Evolutionary conservation across 352 stramenopile genomes (phyloP).

Genomic region (Pythium rishiriense): DNA sequence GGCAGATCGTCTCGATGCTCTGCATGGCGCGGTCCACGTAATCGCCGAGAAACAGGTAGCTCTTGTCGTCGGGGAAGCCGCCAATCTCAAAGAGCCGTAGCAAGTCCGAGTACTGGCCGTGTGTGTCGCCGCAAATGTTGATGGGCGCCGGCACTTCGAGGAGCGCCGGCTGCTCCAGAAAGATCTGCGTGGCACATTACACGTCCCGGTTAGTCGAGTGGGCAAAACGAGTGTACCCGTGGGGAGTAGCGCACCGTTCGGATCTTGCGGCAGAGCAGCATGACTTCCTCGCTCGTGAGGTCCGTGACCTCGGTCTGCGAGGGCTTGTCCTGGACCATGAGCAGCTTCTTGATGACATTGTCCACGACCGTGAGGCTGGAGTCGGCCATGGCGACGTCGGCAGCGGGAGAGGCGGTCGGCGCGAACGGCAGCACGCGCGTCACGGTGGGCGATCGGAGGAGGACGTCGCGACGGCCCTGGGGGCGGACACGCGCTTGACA

Average conservation of each 20-base stretch:
- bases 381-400: slow-evolving; percentile 43
- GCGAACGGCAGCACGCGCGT: slow-evolving; percentile 21
- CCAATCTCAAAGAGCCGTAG: slow-evolving; percentile 95
- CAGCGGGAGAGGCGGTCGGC: not conserved
- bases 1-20: slow-evolving; percentile 97
- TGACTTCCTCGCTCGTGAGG: slow-evolving; percentile 76
- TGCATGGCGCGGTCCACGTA: slow-evolving; percentile 96
- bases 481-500: not conserved
- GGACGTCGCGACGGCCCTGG: not conserved
- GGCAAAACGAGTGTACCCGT: not conserved
- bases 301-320: slow-evolving; percentile 78
- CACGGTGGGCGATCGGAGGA: slow-evolving; percentile 12
- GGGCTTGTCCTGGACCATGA: slow-evolving; percentile 73
- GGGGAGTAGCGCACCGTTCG: slow-evolving; percentile 43
- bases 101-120: slow-evolving; percentile 98
- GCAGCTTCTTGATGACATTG: slow-evolving; percentile 71
- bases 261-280: slow-evolving; percentile 75
- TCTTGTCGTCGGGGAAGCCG: slow-evolving; percentile 86
- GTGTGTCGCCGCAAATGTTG: slow-evolving; percentile 97
- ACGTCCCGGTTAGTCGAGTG: too few relatives aligned
- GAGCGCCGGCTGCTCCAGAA: slow-evolving; percentile 94
- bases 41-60: slow-evolving; percentile 76
- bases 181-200: slow-evolving; percentile 51
- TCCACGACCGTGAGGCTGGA: slow-evolving; percentile 60
- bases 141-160: slow-evolving; percentile 94